phyloP scores from a whole-genome alignment of 2,329 filamentous ascomycete species.

The Aulographum hederae region DNA sequence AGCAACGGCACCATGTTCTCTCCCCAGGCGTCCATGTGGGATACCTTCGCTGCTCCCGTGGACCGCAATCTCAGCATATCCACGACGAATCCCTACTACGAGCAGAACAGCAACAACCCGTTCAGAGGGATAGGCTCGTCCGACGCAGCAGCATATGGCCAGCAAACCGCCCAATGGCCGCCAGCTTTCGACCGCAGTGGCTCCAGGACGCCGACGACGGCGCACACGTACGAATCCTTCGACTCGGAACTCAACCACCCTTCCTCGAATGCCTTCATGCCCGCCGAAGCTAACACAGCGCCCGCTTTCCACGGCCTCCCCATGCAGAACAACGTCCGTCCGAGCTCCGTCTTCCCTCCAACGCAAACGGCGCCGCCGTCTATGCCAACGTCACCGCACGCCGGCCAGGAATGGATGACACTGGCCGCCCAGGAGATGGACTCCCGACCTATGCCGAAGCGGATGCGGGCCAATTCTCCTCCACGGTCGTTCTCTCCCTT shows the following conservation, averaged over 20 bases:
- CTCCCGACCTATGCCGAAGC: slow-evolving; percentile 28
- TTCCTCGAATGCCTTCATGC: slow-evolving; percentile 20
- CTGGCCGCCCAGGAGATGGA: slow-evolving; percentile 25
- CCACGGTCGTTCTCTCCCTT: slow-evolving; percentile 60
- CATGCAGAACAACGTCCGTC: slow-evolving; percentile 22
- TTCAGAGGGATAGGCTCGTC: slow-evolving; percentile 44
- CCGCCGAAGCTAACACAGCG: slow-evolving; percentile 19
- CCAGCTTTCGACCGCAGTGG: slow-evolving; percentile 42
- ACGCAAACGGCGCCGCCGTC: slow-evolving; percentile 26
- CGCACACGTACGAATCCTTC: slow-evolving; percentile 53
- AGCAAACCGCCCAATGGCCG: slow-evolving; percentile 31
- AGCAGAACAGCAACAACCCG: slow-evolving; percentile 30
- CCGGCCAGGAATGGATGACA: slow-evolving; percentile 39
- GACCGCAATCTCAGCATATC: slow-evolving; percentile 23
- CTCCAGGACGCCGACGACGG: slow-evolving; percentile 55
- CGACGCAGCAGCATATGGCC: slow-evolving; percentile 26
- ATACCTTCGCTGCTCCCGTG: slow-evolving; percentile 25
- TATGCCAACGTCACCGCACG: slow-evolving; percentile 36
- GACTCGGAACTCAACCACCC: slow-evolving; percentile 30
- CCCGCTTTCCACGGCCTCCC: slow-evolving; percentile 16
- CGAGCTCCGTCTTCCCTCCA: slow-evolving; percentile 30
- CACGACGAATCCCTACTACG: slow-evolving; percentile 19
- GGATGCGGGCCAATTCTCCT: slow-evolving; percentile 47
- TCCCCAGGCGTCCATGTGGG: slow-evolving; percentile 30
- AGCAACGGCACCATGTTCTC: slow-evolving; percentile 32